Evolutionary conservation across 345 rosid species (phyloP).

Genomic region (Populus ilicifolia): DNA sequence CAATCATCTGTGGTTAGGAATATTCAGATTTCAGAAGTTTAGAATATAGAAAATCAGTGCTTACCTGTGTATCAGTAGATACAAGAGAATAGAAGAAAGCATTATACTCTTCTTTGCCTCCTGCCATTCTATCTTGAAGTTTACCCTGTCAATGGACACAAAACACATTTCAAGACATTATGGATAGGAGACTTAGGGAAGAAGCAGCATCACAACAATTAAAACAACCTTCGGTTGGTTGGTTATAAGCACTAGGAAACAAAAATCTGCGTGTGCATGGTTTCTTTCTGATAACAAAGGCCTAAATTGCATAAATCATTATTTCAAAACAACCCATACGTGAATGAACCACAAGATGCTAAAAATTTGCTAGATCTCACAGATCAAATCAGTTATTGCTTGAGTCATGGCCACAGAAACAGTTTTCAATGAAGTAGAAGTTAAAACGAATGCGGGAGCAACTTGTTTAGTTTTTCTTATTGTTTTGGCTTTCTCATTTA

Average conservation of each 20-base stretch:
- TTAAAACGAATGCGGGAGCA: no score
- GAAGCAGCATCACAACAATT: neutral
- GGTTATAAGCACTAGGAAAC: no score
- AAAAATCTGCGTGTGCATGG: no score
- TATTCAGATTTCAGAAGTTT: neutral
- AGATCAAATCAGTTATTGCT: neutral
- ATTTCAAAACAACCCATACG: no score
- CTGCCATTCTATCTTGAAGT: constrained; percentile 93
- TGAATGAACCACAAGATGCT: neutral
- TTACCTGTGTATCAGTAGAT: constrained; percentile 92
- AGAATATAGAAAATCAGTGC: neutral
- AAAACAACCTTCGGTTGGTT: neutral
- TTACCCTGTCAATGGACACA: constrained; percentile 56
- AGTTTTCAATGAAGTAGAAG: neutral
- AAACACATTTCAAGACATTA: neutral
- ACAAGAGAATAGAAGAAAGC: constrained; percentile 97
- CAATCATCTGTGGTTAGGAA: neutral
- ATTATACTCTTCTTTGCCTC: constrained; percentile 97
- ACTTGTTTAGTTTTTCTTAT: no score
- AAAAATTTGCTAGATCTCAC: neutral
- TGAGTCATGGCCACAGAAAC: neutral
- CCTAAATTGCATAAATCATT: no score
- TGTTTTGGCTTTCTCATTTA: no score
- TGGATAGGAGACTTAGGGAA: neutral
- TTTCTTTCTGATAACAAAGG: no score